phyloP scores from a whole-genome alignment of 148 eudicot species.

The Persicaria tinctoria region DNA sequence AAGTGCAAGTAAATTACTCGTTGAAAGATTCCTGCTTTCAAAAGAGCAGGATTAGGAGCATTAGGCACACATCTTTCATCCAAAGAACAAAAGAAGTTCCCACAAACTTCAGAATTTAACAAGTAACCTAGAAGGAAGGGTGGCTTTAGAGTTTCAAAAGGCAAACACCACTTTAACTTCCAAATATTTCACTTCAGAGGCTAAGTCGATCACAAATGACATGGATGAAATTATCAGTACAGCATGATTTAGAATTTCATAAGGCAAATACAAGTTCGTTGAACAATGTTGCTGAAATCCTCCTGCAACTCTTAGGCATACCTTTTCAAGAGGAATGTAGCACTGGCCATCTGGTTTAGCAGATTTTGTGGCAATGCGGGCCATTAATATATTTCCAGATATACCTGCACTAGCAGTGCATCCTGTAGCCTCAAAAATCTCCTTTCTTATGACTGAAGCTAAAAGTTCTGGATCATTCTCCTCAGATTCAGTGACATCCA shows the following conservation, averaged over 20 bases:
- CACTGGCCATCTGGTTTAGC: slow-evolving; percentile 93
- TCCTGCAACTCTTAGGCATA: slow-evolving; percentile 12
- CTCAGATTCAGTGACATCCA: slow-evolving; percentile 61
- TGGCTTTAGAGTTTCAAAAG: too few relatives aligned
- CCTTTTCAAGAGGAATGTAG: slow-evolving; percentile 72
- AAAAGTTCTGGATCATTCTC: slow-evolving; percentile 58
- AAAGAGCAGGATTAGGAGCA: not conserved
- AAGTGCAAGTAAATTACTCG: not conserved
- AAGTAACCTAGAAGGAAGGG: not conserved
- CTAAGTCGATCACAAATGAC: not conserved
- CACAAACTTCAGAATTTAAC: not conserved
- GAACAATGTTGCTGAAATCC: not conserved
- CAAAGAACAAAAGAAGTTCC: not conserved
- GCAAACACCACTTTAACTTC: not conserved
- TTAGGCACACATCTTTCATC: not conserved
- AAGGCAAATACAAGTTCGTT: not conserved
- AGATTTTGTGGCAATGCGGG: slow-evolving; percentile 91
- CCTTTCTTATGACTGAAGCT: slow-evolving; percentile 77
- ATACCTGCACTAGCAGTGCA: slow-evolving; percentile 95
- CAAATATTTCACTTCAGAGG: not conserved
- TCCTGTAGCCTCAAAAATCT: slow-evolving; percentile 69
- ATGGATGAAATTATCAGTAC: not conserved
- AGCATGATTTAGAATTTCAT: not conserved
- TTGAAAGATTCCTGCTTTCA: not conserved
- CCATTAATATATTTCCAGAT: slow-evolving; percentile 77